These are phyloP conservation scores for Lotmaria passim DNA, from an alignment of 208 protist species.

Conservation along the genomic window DNA sequence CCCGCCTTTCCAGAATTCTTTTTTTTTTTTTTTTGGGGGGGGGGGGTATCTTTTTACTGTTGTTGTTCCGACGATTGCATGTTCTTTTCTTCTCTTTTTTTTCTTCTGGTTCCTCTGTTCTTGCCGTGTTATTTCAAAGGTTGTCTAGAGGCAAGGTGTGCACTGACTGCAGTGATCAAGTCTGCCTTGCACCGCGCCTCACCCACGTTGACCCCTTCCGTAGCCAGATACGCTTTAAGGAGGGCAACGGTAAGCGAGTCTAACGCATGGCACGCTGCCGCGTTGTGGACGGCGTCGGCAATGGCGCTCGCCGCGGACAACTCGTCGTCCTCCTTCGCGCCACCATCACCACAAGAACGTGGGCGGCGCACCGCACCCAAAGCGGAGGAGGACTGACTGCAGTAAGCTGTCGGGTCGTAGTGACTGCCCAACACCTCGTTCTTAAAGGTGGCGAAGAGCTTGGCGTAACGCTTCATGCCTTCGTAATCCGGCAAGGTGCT, in stretches of 20 bases:
- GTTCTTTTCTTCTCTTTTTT: too few relatives aligned
- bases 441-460: constrained; percentile 60
- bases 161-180: constrained; percentile 8
- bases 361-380: constrained; percentile 12
- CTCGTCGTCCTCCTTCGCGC: neutral
- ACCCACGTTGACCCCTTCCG: constrained; percentile 12
- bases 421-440: constrained; percentile 41
- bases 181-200: constrained; percentile 20
- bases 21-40: neutral
- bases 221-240: constrained; percentile 49
- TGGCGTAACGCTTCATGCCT: constrained; percentile 44
- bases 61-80: too few relatives aligned
- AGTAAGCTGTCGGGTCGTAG: constrained; percentile 56
- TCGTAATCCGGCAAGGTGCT: constrained; percentile 56
- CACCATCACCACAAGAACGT: neutral
- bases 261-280: constrained; percentile 42
- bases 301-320: constrained; percentile 13
- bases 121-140: neutral
- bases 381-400: constrained; percentile 24
- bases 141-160: neutral
- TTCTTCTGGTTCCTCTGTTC: neutral
- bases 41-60: too few relatives aligned
- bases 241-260: constrained; percentile 42
- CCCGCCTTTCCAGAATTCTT: neutral
- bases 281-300: constrained; percentile 26